phyloP scores from a whole-genome alignment of 2,329 filamentous ascomycete species.

The Ophidiomyces ophidiicola region DNA sequence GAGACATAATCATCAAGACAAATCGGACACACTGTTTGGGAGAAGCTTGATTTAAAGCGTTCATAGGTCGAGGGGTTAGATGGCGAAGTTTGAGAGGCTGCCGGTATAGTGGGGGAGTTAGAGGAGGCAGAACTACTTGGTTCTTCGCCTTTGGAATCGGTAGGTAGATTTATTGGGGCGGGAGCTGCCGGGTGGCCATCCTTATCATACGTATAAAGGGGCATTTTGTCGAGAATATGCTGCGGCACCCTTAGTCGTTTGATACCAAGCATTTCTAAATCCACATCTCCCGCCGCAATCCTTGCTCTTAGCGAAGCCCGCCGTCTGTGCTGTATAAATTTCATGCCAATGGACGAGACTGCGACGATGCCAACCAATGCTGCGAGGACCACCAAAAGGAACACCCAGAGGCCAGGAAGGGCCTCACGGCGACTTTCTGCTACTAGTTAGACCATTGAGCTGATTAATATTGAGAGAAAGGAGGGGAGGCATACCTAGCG shows the following conservation, averaged over 20 bases:
- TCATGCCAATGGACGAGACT: slow-evolving; percentile 59
- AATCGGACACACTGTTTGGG: slow-evolving; percentile 78
- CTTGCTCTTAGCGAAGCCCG: slow-evolving; percentile 56
- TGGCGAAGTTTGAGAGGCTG: not conserved
- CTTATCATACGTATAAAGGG: slow-evolving; percentile 60
- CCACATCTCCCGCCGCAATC: slow-evolving; percentile 65
- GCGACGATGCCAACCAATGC: slow-evolving; percentile 58
- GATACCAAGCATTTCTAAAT: slow-evolving; percentile 75
- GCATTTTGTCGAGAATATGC: slow-evolving; percentile 58
- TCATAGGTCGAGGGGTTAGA: slow-evolving; percentile 1
- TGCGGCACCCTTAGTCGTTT: slow-evolving; percentile 67
- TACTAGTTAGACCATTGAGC: slow-evolving; percentile 10
- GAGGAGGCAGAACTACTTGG: not conserved
- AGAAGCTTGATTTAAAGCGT: slow-evolving; percentile 21
- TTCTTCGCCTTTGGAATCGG: not conserved
- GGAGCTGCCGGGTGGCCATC: slow-evolving; percentile 4
- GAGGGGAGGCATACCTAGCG: slow-evolving; percentile 28
- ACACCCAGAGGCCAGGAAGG: slow-evolving; percentile 69
- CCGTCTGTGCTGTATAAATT: slow-evolving; percentile 60
- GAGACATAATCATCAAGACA: slow-evolving; percentile 71
- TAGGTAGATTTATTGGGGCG: not conserved
- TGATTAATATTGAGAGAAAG: slow-evolving; percentile 3
- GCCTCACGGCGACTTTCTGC: not conserved
- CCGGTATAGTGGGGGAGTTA: not conserved
- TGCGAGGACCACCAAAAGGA: slow-evolving; percentile 56